Evolutionary conservation across 306 rosid genomes (phyloP).

Genomic region (Begonia peltatifolia): DNA sequence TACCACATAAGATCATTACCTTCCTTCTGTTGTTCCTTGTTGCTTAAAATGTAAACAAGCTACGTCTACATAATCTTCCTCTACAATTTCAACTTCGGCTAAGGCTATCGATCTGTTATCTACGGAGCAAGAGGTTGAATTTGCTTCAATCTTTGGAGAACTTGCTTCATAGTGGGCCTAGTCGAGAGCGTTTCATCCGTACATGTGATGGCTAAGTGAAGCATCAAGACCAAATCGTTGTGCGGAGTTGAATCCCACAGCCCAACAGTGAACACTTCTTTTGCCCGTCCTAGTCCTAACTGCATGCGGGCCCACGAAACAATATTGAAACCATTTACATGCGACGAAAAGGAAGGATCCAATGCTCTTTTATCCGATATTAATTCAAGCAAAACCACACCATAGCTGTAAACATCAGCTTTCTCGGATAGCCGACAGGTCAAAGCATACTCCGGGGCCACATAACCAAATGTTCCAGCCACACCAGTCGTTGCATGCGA

Average conservation of each 20-base stretch:
- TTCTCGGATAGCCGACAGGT: conserved; percentile 61
- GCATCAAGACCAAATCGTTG: conserved; percentile 7
- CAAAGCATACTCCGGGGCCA: conserved; percentile 68
- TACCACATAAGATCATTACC: not conserved
- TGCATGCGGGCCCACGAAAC: conserved; percentile 45
- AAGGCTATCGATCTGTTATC: too few relatives aligned
- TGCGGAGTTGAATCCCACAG: conserved; percentile 8
- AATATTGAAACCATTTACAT: conserved; percentile 58
- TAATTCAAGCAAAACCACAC: conserved; percentile 55
- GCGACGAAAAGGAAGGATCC: conserved; percentile 51
- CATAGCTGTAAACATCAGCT: conserved; percentile 59
- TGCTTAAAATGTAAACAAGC: too few relatives aligned
- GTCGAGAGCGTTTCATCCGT: conserved; percentile 7
- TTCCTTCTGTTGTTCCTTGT: not conserved
- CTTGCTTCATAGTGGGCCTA: conserved; percentile 13
- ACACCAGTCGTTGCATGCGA: conserved; percentile 69
- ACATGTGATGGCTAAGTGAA: conserved; percentile 4
- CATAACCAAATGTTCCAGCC: conserved; percentile 69
- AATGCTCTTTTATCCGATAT: conserved; percentile 53
- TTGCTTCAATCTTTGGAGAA: conserved; percentile 9
- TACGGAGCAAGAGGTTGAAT: not conserved
- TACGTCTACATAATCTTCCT: too few relatives aligned
- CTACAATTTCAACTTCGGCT: too few relatives aligned
- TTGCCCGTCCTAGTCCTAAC: conserved; percentile 5
- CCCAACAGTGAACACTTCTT: conserved; percentile 8